Base-by-base conservation (phyloP, 2,329 filamentous ascomycete genomes). In the Camillea tinctor region DNA sequence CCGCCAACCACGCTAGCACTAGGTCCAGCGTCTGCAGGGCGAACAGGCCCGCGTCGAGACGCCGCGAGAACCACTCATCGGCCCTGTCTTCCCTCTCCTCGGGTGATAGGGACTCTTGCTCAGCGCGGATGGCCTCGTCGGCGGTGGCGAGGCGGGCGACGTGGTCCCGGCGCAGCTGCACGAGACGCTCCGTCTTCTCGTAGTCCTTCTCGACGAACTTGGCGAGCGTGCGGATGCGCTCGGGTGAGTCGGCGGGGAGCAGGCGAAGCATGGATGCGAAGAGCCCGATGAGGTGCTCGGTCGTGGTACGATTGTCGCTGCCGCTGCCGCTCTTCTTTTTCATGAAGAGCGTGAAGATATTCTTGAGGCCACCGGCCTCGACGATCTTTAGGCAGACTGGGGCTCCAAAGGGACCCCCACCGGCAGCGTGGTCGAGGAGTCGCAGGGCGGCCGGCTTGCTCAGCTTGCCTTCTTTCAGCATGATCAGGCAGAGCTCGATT, bases 121-220 rank as follows among this genome's bases (percentile, higher is more conserved):
- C 85, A 62, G 77, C 74, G 19, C 72, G 79, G 58, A 93, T 88
- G 55, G 82, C 78, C 55, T 81, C 76, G 55, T 93, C 89, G 0
- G 91, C 87, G 0, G 81, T 78, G 0, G 76, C 78, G 1, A 96
- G 76, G 17, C 85, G 82, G 0, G 81, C 78, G 0, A 84, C 83
- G 72, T 93, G 96, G 13, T 91, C 89, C 53, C 85, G 79, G 49
- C 93, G 85, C 53, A 97, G 75, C 61, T 83, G 80, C 40, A 96
- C 74, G 4, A 98, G 80, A 71, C 88, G 91, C 5, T 73, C 78
- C 44, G 92, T 86, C 80, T 98, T 98, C 66, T 89, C 92, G 73
- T 96, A 97, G 65, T 97, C 88, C 72, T 92, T 96, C 74, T 99
- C 95, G 19, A 97, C 90, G 69, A 98, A 98, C 72, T 99, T 99